phyloP scores from a whole-genome alignment of 345 rosid genomes.

The Syzygium aqueum region DNA sequence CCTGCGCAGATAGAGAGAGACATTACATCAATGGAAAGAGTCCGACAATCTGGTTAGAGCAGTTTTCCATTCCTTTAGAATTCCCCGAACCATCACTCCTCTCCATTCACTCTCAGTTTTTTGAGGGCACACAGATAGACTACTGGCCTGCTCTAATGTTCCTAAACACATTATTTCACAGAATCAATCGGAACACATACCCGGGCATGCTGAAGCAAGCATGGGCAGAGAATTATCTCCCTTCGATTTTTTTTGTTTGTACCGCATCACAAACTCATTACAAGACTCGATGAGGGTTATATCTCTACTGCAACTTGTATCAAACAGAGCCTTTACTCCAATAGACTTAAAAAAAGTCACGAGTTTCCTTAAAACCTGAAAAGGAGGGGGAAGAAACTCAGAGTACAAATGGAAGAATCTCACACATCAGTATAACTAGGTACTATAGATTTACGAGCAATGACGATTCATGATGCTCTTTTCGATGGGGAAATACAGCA shows the following conservation, averaged over 20 bases:
- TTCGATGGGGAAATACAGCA: neutral
- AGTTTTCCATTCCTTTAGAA: neutral
- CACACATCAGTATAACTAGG: neutral
- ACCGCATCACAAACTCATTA: constrained; percentile 71
- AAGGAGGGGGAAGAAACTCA: neutral
- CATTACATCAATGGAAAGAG: neutral
- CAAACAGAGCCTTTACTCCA: constrained; percentile 84
- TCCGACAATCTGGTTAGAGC: neutral
- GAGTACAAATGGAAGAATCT: neutral
- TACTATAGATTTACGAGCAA: neutral
- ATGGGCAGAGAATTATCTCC: constrained; percentile 52
- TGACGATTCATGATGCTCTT: neutral
- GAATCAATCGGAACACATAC: constrained; percentile 12
- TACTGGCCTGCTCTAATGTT: neutral
- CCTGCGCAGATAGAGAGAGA: constrained; percentile 40
- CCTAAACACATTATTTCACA: neutral
- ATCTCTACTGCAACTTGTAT: constrained; percentile 80
- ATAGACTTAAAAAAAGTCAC: constrained; percentile 71
- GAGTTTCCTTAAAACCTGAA: constrained; percentile 70
- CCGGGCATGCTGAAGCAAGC: constrained; percentile 95
- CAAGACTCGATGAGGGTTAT: constrained; percentile 74
- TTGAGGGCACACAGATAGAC: neutral
- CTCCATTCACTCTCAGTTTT: neutral
- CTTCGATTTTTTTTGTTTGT: constrained; percentile 33
- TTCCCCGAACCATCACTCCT: neutral